Conservation (phyloP, 78 protist genomes). For the Monosiga brevicollis region DNA sequence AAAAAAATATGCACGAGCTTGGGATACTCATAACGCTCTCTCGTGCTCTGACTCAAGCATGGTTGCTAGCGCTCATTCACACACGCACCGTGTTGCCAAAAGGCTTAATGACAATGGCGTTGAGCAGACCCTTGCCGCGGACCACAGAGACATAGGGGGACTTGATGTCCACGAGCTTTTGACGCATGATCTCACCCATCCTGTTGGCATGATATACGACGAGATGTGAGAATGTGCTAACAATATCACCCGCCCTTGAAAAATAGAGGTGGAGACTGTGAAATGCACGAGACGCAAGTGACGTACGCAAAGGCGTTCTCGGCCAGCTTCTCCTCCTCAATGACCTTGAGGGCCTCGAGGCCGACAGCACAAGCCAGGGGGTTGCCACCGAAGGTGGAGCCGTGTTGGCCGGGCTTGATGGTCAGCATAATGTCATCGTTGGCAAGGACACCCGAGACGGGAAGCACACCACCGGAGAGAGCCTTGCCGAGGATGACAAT, state of each 20-base stretch:
- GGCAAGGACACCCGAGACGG: constrained; percentile 77
- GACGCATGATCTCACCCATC: constrained; percentile 7
- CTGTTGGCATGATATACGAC: neutral
- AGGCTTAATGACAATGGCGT: constrained; percentile 70
- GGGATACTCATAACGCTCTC: too few species aligned
- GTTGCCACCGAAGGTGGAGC: constrained; percentile 92
- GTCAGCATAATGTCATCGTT: constrained; percentile 55
- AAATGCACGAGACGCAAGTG: neutral
- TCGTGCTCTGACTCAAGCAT: too few species aligned
- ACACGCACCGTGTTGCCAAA: neutral
- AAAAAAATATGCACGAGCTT: too few species aligned
- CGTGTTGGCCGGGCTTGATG: constrained; percentile 91
- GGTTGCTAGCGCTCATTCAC: too few species aligned
- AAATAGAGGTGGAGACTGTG: neutral
- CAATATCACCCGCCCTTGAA: neutral
- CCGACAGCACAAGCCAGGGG: constrained; percentile 89
- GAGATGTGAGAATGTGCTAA: neutral
- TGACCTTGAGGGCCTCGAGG: constrained; percentile 80
- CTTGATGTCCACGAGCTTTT: constrained; percentile 17
- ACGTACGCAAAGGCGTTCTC: constrained; percentile 19
- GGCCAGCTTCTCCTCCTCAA: constrained; percentile 79
- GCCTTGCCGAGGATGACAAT: constrained; percentile 89
- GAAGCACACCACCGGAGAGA: constrained; percentile 82
- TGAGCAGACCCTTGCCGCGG: constrained; percentile 71
- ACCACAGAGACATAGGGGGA: constrained; percentile 28